These are phyloP conservation scores for Coniochaeta sp. DNA, from an alignment of 2,329 filamentous ascomycete species.

Conservation along the genomic window DNA sequence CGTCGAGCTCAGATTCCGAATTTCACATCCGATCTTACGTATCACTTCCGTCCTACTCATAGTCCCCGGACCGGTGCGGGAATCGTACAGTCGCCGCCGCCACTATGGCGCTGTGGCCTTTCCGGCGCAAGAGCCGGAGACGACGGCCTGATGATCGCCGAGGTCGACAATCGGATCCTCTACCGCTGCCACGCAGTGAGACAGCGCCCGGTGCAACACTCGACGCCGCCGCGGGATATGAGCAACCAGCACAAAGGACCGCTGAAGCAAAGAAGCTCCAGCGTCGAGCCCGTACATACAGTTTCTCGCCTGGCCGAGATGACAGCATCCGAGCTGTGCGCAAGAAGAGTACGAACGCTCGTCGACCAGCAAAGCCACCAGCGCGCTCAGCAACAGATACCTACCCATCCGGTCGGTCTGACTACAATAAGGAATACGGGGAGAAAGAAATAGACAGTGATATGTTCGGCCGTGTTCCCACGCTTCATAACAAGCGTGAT, in stretches of 20 bases:
- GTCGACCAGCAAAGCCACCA: slow-evolving; percentile 21
- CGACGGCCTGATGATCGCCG: slow-evolving; percentile 42
- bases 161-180: slow-evolving; percentile 8
- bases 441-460: slow-evolving; percentile 13
- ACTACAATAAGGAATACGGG: slow-evolving; percentile 7
- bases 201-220: slow-evolving; percentile 8
- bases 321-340: slow-evolving; percentile 41
- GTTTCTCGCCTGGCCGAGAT: slow-evolving; percentile 53
- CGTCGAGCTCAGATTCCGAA: background rate
- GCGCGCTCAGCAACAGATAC: slow-evolving; percentile 7
- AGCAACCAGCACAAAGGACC: slow-evolving; percentile 31
- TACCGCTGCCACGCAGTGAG: slow-evolving; percentile 26
- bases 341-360: slow-evolving; percentile 14
- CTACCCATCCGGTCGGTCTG: slow-evolving; percentile 4
- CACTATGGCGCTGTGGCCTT: slow-evolving; percentile 75
- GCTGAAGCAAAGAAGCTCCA: slow-evolving; percentile 41
- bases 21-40: background rate
- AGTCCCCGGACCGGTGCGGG: background rate
- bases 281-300: slow-evolving; percentile 44
- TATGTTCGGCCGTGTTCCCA: slow-evolving; percentile 35
- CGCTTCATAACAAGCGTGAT: slow-evolving; percentile 54
- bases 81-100: background rate
- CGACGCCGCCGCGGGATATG: slow-evolving; percentile 2
- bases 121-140: slow-evolving; percentile 66
- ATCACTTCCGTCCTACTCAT: background rate